phyloP scores from a whole-genome alignment of 306 rosid genomes.

The Cicer pinnatifidum region DNA sequence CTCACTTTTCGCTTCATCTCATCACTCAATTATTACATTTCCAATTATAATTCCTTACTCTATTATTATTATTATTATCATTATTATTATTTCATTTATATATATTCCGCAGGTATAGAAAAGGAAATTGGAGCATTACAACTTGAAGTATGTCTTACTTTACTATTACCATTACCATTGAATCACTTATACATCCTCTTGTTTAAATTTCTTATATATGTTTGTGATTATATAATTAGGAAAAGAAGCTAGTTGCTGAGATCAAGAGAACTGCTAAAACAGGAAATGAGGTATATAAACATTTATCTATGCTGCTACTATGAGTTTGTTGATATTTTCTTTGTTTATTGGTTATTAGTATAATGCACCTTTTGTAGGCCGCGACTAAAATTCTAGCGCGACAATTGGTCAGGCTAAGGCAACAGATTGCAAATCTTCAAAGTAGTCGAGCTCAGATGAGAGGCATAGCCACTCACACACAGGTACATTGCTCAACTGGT shows the following conservation, averaged over 20 bases:
- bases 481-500: slow-evolving; percentile 54
- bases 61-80: neutral
- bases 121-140: slow-evolving; percentile 91
- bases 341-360: neutral
- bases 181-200: neutral
- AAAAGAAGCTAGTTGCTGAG: slow-evolving; percentile 92
- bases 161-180: neutral
- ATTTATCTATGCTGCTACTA: slow-evolving; percentile 26
- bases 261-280: slow-evolving; percentile 96
- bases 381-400: slow-evolving; percentile 93
- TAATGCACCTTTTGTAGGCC: slow-evolving; percentile 52
- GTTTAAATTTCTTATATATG: slow-evolving; percentile 16
- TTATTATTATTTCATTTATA: neutral
- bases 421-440: slow-evolving; percentile 90
- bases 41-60: neutral
- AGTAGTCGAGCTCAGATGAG: slow-evolving; percentile 99
- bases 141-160: slow-evolving; percentile 68
- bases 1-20: neutral
- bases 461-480: slow-evolving; percentile 97
- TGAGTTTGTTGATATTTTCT: slow-evolving; percentile 22
- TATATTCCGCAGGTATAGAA: slow-evolving; percentile 67
- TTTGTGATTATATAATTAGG: slow-evolving; percentile 58
- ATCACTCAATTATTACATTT: slow-evolving; percentile 10
- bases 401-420: slow-evolving; percentile 91
- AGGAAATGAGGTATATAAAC: slow-evolving; percentile 76